Base-by-base conservation (phyloP, 805 yeast species). In the Pichia cabralensis region DNA sequence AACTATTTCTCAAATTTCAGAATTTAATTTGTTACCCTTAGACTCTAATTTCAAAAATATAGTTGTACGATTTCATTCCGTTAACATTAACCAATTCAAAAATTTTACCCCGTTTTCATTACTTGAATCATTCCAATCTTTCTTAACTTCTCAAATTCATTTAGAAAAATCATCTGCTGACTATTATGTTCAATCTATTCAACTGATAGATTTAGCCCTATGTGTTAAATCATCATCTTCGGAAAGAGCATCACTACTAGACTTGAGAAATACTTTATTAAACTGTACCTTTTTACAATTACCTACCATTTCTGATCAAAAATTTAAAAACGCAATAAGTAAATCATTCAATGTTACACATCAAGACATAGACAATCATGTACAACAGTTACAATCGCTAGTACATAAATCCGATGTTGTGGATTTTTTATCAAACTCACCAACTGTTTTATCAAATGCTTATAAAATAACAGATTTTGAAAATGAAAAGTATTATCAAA, bases 141-240 rank as follows among this genome's bases (percentile, higher is more conserved):
- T 17, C 19, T 13, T 31, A 6, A 22, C 23, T 14, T 15, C 8
- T 8, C 30, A 36, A n/a, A 28, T 18, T 24, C 15, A 15, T 3
- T 3, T 32, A 14, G 23, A 15, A 15, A 20, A 24, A 1, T 10
- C 29, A 3, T 20, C 34, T 22, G 24, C 27, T 2, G 7, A 12
- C 10, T 43, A 35, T 20, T 44, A 40, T 22, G 32, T 36, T 6
- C 39, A 38, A 21, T 33, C 35, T n/a, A 28, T 43, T 11, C 45
- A 46, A 22, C 33, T 47, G 12, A 33, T 47, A 26, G 50, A 47
- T 29, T 10, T 46, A 15, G 27, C 44, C 25, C 19, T 47, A 8
- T 18, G 34, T 4, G 44, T 44, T 14, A 42, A 41, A 22, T 42
- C 40, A 11, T 34, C 37, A 10, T 34, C 31, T 10, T 21, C 29